Evolutionary conservation across 2,329 filamentous ascomycete genomes (phyloP).

Genomic region (Tetracladium maxilliforme): DNA sequence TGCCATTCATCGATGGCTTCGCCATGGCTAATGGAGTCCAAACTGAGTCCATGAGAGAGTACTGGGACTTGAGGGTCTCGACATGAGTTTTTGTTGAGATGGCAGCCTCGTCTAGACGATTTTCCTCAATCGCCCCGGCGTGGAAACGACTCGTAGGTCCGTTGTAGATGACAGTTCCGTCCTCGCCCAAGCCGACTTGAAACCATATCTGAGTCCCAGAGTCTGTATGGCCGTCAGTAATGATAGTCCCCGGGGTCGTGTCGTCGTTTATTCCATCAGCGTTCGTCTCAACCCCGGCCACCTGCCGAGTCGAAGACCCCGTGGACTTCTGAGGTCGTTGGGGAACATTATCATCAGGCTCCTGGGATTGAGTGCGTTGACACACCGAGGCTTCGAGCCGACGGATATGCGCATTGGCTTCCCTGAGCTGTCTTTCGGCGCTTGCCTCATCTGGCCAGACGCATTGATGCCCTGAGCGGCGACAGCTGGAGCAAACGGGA

Average conservation of each 20-base stretch:
- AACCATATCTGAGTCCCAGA: no score
- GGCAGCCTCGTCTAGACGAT: not conserved
- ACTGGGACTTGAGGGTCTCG: not conserved
- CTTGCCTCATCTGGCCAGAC: not conserved
- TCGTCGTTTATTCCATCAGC: no score
- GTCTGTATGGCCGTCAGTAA: no score
- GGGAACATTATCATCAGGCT: no score
- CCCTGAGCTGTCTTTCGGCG: not conserved
- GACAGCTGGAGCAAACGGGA: conserved; percentile 1
- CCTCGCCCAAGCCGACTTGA: conserved; percentile 1
- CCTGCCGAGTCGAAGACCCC: not conserved
- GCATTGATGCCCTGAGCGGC: not conserved
- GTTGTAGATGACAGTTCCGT: conserved; percentile 1
- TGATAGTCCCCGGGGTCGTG: no score
- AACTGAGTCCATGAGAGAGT: not conserved
- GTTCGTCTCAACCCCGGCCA: no score
- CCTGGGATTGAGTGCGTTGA: no score
- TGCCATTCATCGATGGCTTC: conserved; percentile 1
- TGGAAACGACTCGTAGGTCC: conserved; percentile 1
- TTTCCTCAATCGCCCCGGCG: no score
- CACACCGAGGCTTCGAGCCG: no score
- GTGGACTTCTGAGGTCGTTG: conserved; percentile 1
- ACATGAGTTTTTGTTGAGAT: not conserved
- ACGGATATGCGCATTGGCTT: no score
- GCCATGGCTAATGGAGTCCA: not conserved